Evolutionary conservation across 2,329 filamentous ascomycete species (phyloP).

Genomic region (Scedosporium aurantiacum): DNA sequence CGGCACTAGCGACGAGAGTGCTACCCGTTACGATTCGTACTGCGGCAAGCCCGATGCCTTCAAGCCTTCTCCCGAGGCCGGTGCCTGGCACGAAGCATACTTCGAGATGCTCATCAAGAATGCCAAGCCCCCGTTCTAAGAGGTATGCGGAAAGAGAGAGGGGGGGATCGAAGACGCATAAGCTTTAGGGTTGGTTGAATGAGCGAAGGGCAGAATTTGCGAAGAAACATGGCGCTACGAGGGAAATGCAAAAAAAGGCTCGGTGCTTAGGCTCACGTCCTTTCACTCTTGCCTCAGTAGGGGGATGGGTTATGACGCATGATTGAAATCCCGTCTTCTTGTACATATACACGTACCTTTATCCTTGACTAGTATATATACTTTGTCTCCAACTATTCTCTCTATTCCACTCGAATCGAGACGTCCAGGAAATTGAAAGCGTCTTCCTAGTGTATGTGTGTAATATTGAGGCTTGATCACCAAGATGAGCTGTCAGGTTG

Average conservation of each 20-base stretch:
- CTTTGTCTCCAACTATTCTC: background rate
- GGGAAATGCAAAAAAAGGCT: background rate
- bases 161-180: background rate
- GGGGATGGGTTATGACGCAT: background rate
- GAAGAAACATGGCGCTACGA: background rate
- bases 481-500: too few relatives aligned
- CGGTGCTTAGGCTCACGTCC: background rate
- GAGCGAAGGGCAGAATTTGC: background rate
- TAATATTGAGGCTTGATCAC: too few relatives aligned
- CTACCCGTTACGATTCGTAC: conserved; percentile 25
- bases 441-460: too few relatives aligned
- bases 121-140: conserved; percentile 9
- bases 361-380: conserved; percentile 1
- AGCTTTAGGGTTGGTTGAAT: background rate
- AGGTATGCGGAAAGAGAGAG: background rate
- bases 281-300: background rate
- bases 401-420: background rate
- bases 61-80: conserved; percentile 40
- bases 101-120: conserved; percentile 15
- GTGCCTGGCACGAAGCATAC: conserved; percentile 27
- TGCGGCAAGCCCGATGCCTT: conserved; percentile 29
- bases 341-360: background rate
- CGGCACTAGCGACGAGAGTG: conserved; percentile 24
- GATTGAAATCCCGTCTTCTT: background rate
- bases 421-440: background rate